Base-by-base conservation (phyloP, 2,329 filamentous ascomycete species). In the Hymenoscyphus fraxineus region DNA sequence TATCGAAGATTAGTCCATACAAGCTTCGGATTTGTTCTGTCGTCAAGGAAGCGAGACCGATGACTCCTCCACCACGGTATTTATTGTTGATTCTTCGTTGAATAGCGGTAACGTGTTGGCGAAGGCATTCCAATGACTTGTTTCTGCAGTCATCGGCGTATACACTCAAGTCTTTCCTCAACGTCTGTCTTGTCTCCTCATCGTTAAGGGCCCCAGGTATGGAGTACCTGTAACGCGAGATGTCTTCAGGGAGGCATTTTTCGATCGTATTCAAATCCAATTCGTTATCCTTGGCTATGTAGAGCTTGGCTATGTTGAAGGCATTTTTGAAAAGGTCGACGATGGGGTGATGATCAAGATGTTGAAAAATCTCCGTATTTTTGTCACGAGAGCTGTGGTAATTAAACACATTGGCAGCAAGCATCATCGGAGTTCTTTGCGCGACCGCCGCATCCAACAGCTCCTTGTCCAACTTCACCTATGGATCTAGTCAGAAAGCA, bases 211-310 rank as follows among this genome's bases (percentile, higher is more conserved):
- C 2, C 3, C 4, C 41, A n/a, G 16, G 41, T n/a, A n/a, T 7
- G 41, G 5, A 47, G 6, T 10, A 1, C n/a, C 19, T 2, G 27
- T 3, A 3, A 27, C 27, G 1, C 1, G 10, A 1, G 0, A 2
- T 10, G 6, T 51, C 44, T 22, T 51, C 6, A 12, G 35, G 35
- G 7, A 35, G 35, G 9, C 7, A 35, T 35, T 10, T 6, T 35
- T 35, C 9, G 35, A 35, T 9, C 9, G 35, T 35, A 2, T 35
- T 6, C 35, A 35, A 3, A 10, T 10, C 9, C 35, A 35, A 35
- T 5, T 10, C 4, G 35, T 35, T 35, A 2, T 35, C 2, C 35
- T 35, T 35, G 35, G 35, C 35, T 7, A 35, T 35, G 9, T 35
- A 7, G 35, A 35, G 9, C 35, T 35, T 35, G 35, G 35, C 35